These are phyloP conservation scores for Jamesozyma hellenica DNA, from an alignment of 805 yeast genomes.

Conservation along the genomic window DNA sequence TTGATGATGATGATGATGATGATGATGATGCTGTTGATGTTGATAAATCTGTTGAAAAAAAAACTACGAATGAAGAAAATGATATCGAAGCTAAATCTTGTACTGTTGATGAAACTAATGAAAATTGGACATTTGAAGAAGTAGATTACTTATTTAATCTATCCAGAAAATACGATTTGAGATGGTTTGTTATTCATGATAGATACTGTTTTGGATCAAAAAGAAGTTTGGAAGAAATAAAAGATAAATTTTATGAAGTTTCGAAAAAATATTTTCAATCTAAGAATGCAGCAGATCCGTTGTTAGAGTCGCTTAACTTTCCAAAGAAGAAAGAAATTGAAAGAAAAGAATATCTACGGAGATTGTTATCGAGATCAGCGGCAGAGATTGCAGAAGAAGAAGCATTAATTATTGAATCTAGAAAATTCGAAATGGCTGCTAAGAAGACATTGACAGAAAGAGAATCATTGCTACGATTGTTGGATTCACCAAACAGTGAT, in stretches of 20 bases:
- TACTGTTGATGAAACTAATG: slow-evolving; percentile 1
- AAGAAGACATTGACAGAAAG: slow-evolving; percentile 81
- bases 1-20: slow-evolving; percentile 12
- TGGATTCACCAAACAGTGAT: slow-evolving; percentile 81
- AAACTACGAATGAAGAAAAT: no score
- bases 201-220: slow-evolving; percentile 33
- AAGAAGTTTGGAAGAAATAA: slow-evolving; percentile 67
- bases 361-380: slow-evolving; percentile 73
- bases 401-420: slow-evolving; percentile 82
- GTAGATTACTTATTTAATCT: slow-evolving; percentile 69
- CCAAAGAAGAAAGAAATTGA: slow-evolving; percentile 63
- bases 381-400: slow-evolving; percentile 98
- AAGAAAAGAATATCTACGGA: slow-evolving; percentile 70
- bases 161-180: slow-evolving; percentile 41
- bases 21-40: slow-evolving; percentile 14
- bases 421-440: slow-evolving; percentile 85
- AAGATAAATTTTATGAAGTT: slow-evolving; percentile 68
- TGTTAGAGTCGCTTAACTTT: slow-evolving; percentile 55
- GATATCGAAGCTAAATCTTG: no score
- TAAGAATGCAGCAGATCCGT: slow-evolving; percentile 38
- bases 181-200: slow-evolving; percentile 61
- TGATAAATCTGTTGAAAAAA: neutral
- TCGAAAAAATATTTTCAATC: slow-evolving; percentile 44
- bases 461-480: slow-evolving; percentile 59
- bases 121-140: slow-evolving; percentile 64